phyloP scores from a whole-genome alignment of 2,329 filamentous ascomycete species.

The Chlorencoelia australis region DNA sequence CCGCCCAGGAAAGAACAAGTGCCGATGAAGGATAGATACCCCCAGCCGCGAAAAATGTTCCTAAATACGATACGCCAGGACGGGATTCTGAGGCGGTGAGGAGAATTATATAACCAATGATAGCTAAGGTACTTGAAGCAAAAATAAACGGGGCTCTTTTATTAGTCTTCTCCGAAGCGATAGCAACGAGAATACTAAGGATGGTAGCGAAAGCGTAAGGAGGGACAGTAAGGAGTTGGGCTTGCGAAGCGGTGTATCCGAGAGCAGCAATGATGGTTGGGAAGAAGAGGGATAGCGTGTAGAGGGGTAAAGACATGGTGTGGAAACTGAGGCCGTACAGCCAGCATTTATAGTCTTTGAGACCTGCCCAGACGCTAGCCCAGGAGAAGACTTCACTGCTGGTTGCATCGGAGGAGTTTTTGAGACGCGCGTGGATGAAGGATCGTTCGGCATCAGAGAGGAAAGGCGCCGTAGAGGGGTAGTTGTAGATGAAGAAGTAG shows the following conservation, averaged over 20 bases:
- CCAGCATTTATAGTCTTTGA: constrained; percentile 62
- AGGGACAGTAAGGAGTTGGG: constrained; percentile 51
- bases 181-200: constrained; percentile 47
- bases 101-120: constrained; percentile 53
- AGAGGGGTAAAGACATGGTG: constrained; percentile 56
- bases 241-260: constrained; percentile 42
- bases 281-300: constrained; percentile 45
- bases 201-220: constrained; percentile 54
- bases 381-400: constrained; percentile 60
- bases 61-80: constrained; percentile 48
- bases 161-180: constrained; percentile 47
- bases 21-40: constrained; percentile 59
- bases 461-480: constrained; percentile 48
- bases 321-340: constrained; percentile 64
- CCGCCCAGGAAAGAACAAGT: constrained; percentile 57
- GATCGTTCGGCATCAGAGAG: constrained; percentile 36
- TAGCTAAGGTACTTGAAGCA: constrained; percentile 43
- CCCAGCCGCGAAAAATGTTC: constrained; percentile 52
- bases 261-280: constrained; percentile 45
- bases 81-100: constrained; percentile 36
- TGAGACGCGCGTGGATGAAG: constrained; percentile 44
- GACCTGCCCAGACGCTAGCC: constrained; percentile 50
- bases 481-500: constrained; percentile 58
- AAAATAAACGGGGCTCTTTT: constrained; percentile 55
- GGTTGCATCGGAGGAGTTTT: constrained; percentile 59